phyloP scores from a whole-genome alignment of 495 filamentous ascomycete species.

The Acidomyces sp. region DNA sequence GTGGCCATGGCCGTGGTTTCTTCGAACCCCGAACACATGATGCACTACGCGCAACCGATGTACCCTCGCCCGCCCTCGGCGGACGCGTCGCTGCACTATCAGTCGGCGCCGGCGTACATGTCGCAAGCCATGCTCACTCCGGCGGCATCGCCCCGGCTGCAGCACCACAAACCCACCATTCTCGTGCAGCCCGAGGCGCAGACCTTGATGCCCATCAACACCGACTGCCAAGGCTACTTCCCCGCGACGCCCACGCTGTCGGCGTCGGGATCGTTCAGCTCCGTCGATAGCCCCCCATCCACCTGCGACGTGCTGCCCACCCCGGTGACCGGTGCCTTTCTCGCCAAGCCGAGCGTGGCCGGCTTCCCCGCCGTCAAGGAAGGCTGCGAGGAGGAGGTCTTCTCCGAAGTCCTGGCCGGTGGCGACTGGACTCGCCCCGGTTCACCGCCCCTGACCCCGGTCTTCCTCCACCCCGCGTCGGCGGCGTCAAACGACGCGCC shows the following conservation, averaged over 20 bases:
- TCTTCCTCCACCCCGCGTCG: constrained; percentile 19
- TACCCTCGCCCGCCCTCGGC: constrained; percentile 54
- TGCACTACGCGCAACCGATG: constrained; percentile 37
- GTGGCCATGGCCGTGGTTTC: constrained; percentile 34
- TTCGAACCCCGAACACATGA: constrained; percentile 26
- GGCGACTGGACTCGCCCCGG: constrained; percentile 58
- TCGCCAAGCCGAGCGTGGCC: constrained; percentile 50
- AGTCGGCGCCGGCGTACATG: constrained; percentile 36
- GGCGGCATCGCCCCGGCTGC: constrained; percentile 63
- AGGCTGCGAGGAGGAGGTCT: constrained; percentile 59
- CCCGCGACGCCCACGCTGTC: constrained; percentile 85
- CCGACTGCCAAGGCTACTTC: constrained; percentile 62
- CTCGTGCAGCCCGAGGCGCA: constrained; percentile 47
- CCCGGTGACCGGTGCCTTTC: constrained; percentile 68
- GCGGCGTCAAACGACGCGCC: constrained; percentile 41
- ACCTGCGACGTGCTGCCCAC: constrained; percentile 67
- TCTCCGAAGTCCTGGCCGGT: constrained; percentile 61
- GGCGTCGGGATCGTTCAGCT: constrained; percentile 52
- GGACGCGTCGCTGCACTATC: constrained; percentile 33
- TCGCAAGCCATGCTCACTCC: constrained; percentile 57
- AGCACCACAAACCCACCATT: constrained; percentile 62
- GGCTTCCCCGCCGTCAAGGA: constrained; percentile 59
- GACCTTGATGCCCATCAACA: constrained; percentile 60
- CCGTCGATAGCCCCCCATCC: constrained; percentile 72
- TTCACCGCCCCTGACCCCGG: constrained; percentile 85